Percentiles rank a stretch among this genome's conserved stretches.
Evolutionary conservation across 1,284 basidiomycete genomes (phyloP).

Genomic region (Heterobasidion annosum): DNA sequence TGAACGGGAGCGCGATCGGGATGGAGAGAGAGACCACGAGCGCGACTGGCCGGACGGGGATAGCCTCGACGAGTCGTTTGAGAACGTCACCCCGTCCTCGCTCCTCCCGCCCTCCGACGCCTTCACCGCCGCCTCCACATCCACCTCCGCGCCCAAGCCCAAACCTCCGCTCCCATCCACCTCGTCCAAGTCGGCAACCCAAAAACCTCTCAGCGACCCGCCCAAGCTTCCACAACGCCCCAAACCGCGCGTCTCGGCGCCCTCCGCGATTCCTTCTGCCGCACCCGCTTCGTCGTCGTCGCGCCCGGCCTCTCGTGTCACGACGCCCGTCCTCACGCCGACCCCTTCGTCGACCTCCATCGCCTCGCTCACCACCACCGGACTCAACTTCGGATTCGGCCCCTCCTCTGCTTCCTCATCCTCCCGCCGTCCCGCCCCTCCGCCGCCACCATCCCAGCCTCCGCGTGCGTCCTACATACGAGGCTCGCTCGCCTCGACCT

Average conservation of each 20-base stretch:
- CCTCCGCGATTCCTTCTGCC: conserved; percentile 1
- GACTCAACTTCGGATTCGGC: conserved; percentile 12
- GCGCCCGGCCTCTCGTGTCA: conserved; percentile 10
- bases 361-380: conserved; percentile 14
- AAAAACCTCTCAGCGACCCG: conserved; percentile 16
- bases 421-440: conserved; percentile 3
- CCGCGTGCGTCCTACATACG: neutral
- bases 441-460: neutral
- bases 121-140: conserved; percentile 1
- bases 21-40: neutral
- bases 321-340: conserved; percentile 8
- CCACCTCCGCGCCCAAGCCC: conserved; percentile 6
- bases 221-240: conserved; percentile 49
- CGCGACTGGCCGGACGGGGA: conserved; percentile 35
- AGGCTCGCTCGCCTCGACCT: neutral
- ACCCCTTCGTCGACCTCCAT: conserved; percentile 7
- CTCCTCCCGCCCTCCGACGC: conserved; percentile 3
- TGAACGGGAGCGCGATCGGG: conserved; percentile 23
- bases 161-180: neutral
- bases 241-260: conserved; percentile 6
- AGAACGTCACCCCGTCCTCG: conserved; percentile 44
- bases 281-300: conserved; percentile 14
- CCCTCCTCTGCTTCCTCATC: neutral
- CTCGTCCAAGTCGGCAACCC: conserved; percentile 14
- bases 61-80: conserved; percentile 63